phyloP scores from a whole-genome alignment of 192 early-diverging fungal genomes.

The Coemansia sp. region DNA sequence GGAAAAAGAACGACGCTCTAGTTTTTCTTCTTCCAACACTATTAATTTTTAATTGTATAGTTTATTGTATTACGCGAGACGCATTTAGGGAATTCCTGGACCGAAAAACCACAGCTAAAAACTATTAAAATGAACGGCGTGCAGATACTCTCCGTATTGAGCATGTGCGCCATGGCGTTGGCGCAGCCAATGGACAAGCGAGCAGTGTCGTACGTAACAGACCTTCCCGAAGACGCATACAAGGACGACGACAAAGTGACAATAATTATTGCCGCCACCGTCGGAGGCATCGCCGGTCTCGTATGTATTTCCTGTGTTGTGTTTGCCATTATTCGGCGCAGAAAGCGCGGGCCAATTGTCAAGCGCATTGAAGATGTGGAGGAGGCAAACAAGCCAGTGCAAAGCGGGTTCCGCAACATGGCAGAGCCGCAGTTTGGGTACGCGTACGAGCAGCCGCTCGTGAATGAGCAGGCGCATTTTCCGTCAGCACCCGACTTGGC shows the following conservation, averaged over 20 bases:
- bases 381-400: neutral
- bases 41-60: too few relatives aligned
- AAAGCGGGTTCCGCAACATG: neutral
- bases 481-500: neutral
- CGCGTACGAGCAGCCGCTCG: too few relatives aligned
- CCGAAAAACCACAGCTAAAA: too few relatives aligned
- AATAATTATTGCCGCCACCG: neutral
- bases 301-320: neutral
- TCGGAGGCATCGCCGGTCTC: neutral
- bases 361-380: neutral
- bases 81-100: too few relatives aligned
- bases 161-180: neutral
- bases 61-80: too few relatives aligned
- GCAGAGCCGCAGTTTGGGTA: neutral
- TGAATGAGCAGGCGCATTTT: neutral
- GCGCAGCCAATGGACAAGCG: neutral
- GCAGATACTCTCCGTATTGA: too few relatives aligned
- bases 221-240: constrained; percentile 5
- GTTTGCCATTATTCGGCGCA: neutral
- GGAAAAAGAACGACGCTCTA: too few relatives aligned
- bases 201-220: neutral
- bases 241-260: constrained; percentile 5
- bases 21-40: too few relatives aligned
- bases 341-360: neutral
- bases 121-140: too few relatives aligned